A percentile compares a stretch with the other conserved stretches of the same genome.
Conservation (phyloP, 2,329 filamentous ascomycete genomes). For the Fusarium sp. region DNA sequence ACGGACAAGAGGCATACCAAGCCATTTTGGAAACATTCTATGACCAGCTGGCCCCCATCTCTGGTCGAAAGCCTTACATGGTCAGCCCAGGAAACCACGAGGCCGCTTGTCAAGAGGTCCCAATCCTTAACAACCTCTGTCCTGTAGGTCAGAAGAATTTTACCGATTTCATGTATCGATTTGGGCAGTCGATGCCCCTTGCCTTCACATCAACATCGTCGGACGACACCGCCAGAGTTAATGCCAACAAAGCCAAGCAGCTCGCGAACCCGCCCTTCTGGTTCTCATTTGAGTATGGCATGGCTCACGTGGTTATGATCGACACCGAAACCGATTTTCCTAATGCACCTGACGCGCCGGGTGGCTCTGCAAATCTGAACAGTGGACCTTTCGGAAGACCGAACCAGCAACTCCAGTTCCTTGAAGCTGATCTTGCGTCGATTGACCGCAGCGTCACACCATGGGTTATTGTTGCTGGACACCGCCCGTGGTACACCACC, state of each 20-base stretch:
- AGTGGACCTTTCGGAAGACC: slow-evolving; percentile 23
- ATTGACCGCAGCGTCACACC: slow-evolving; percentile 69
- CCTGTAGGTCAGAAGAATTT: slow-evolving; percentile 34
- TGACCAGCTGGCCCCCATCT: slow-evolving; percentile 20
- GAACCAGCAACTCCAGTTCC: slow-evolving; percentile 26
- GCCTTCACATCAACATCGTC: slow-evolving; percentile 23
- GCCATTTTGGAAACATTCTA: slow-evolving; percentile 29
- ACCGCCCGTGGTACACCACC: slow-evolving; percentile 64
- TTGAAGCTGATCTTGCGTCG: slow-evolving; percentile 56
- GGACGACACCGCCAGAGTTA: slow-evolving; percentile 4
- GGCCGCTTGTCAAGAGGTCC: slow-evolving; percentile 27
- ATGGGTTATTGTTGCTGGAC: slow-evolving; percentile 56
- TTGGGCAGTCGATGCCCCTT: slow-evolving; percentile 5
- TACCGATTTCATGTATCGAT: slow-evolving; percentile 33
- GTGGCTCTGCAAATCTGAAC: slow-evolving; percentile 26
- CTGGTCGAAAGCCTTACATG: slow-evolving; percentile 27
- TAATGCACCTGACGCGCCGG: slow-evolving; percentile 20
- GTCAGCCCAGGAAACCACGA: slow-evolving; percentile 30
- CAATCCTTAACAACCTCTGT: slow-evolving; percentile 20
- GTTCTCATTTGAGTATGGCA: slow-evolving; percentile 47
- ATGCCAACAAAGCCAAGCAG: slow-evolving; percentile 35
- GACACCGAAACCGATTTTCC: slow-evolving; percentile 59
- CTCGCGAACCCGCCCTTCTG: slow-evolving; percentile 42
- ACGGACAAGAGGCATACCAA: slow-evolving; percentile 26
- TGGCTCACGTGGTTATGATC: slow-evolving; percentile 49